Base-by-base conservation (phyloP, 257 asterid species). In the Solanum chaucha region DNA sequence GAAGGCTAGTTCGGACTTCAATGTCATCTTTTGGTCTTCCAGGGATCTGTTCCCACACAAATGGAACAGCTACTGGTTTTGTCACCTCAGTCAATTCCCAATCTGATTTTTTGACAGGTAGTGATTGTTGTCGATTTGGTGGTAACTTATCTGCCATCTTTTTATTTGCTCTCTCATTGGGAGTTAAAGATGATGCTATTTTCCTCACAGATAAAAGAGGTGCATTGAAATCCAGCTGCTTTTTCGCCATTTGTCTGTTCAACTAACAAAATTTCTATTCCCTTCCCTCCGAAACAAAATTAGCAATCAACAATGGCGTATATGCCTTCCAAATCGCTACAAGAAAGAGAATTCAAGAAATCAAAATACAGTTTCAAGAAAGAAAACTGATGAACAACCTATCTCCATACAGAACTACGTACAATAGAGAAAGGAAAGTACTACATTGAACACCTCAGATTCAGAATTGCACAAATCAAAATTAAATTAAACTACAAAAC, bases 1-100 rank as follows among this genome's bases (percentile, higher is more conserved):
- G 93, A 17, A 89, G 89, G 28, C 85, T 91, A 7, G 85, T 36
- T 67, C 51, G 92, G 73, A 87, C 88, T 80, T 90, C 92, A 41
- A 40, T 68, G 46, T 91, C 95, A 30, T 87, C 90, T 87, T 94
- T 96, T 32, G 96, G 92, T 86, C 92, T 91, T 32, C 99, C 99
- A 7, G 99, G 99, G 84, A 89, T 90, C 86, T 92, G 90, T 88
- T 96, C 99, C 99, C 99, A 96, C 74, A 91, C 81, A 88, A 96
- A 96, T 3, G 99, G 99, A 81, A 96, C 96, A 28, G 99, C 88
- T 64, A 89, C 97, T 41, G 99, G 97, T 85, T 94, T 96, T 2
- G 97, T 88, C 61, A 94, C 92, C 85, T 88, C 96, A 65, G 88
- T 92, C 36, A 64, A 87, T 77, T 93, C 96, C 90, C 89, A 86